These are phyloP conservation scores for Staphylotrichum tortipilum DNA, from an alignment of 495 filamentous ascomycete genomes.

Conservation along the genomic window DNA sequence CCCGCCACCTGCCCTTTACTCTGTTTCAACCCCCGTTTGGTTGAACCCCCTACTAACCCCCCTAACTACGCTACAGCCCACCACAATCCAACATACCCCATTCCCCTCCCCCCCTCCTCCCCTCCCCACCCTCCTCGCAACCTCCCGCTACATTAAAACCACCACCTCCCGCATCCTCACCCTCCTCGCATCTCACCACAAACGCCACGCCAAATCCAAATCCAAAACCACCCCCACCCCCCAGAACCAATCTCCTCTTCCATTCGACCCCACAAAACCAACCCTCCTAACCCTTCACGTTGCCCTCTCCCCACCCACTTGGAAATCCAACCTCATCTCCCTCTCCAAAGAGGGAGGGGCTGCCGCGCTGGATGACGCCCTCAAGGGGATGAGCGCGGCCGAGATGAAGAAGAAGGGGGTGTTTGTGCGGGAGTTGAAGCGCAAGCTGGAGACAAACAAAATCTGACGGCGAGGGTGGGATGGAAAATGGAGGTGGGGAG, in stretches of 20 bases:
- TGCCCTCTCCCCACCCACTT: conserved; percentile 62
- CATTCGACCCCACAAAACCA: conserved; percentile 75
- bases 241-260: too few relatives aligned
- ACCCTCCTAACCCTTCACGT: conserved; percentile 76
- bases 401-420: conserved; percentile 91
- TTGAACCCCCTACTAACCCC: neutral
- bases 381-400: conserved; percentile 35
- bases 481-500: neutral
- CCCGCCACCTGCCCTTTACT: neutral
- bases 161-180: conserved; percentile 67
- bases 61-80: conserved; percentile 34
- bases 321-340: conserved; percentile 78
- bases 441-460: neutral
- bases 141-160: conserved; percentile 62
- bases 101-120: conserved; percentile 61
- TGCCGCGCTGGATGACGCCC: conserved; percentile 56
- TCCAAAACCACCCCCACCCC: too few relatives aligned
- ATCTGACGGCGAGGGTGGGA: neutral
- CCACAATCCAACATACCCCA: conserved; percentile 63
- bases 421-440: conserved; percentile 66
- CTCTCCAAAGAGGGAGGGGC: conserved; percentile 57
- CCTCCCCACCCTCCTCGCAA: conserved; percentile 53
- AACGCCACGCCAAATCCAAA: conserved; percentile 81
- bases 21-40: too few relatives aligned
- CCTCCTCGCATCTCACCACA: conserved; percentile 62